phyloP scores from a whole-genome alignment of 2,329 filamentous ascomycete genomes.

The Talaromyces sp. region DNA sequence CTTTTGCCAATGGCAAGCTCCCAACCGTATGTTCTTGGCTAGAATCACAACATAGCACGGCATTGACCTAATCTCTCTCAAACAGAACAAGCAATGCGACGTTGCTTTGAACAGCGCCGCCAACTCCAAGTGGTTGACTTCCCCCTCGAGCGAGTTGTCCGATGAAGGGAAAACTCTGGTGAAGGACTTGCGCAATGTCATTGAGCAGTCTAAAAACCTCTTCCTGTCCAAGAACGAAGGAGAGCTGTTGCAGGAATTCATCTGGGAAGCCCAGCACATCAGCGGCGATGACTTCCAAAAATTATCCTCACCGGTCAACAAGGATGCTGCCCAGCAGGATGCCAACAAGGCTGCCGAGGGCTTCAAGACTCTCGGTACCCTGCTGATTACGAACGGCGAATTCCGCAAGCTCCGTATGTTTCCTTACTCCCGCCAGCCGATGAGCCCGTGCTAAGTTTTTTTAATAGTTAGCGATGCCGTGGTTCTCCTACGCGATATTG shows the following conservation, averaged over 20 bases:
- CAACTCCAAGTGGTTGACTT: constrained; percentile 62
- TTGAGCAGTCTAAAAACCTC: constrained; percentile 78
- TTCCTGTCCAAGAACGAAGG: constrained; percentile 92
- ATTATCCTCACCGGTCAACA: constrained; percentile 66
- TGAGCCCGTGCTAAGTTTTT: constrained; percentile 15
- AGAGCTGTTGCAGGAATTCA: constrained; percentile 91
- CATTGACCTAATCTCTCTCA: constrained; percentile 8
- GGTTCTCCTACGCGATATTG: constrained; percentile 81
- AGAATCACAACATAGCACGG: neutral
- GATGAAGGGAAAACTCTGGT: constrained; percentile 76
- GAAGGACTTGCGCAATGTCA: constrained; percentile 69
- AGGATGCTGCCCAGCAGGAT: constrained; percentile 74
- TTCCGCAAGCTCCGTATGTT: constrained; percentile 81
- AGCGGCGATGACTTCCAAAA: constrained; percentile 57
- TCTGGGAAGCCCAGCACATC: constrained; percentile 84
- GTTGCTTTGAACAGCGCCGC: constrained; percentile 87
- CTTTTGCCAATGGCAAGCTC: constrained; percentile 83
- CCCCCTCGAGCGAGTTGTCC: constrained; percentile 73
- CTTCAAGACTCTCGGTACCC: constrained; percentile 77
- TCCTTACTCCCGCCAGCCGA: constrained; percentile 13
- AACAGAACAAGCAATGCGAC: constrained; percentile 89
- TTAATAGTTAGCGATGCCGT: constrained; percentile 68
- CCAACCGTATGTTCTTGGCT: constrained; percentile 63
- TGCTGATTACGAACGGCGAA: constrained; percentile 93
- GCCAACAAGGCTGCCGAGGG: constrained; percentile 79